Evolutionary conservation across 495 filamentous ascomycete species (phyloP), one percentile per base, ranked within the genome.

Genomic region (Tuber indicum): DNA sequence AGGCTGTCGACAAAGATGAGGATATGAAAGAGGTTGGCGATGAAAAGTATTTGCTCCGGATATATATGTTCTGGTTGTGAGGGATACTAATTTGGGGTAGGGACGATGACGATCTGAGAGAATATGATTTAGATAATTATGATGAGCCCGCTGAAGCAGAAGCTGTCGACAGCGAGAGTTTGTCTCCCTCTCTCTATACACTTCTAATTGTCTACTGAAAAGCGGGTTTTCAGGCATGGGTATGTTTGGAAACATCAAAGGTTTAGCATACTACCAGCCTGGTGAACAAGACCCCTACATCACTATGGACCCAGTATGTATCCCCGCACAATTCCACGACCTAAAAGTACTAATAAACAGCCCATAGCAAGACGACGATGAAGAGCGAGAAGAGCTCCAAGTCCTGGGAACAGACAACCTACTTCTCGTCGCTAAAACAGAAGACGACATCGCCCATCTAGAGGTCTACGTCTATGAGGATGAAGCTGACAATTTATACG

Each of bases 401-500:
- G 93, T 99, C 76, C 85, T 98, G 74, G 90, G 91, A 3, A 94
- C 92, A 39, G 96, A 99, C 84, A 99, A 98, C 83, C 86, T 99
- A 75, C 84, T 99, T 39, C 86, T 99, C 72, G 92, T 94, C 23
- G 94, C 93, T 78, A 95, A 96, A 87, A 89, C 97, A 32, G 96
- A 99, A 85, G 96, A 99, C 79, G 96, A 98, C 80, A 92, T 99
- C 42, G 94, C 96, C 42, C 94, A 98, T 85, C 88, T 99, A 32
- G 96, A 98, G 84, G 91, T 98, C 70, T 98, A 98, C 84, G 93
- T 99, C 44, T 99, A 99, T 84, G 96, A 99, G 85, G 96, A 98
- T 82, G 86, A 84, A 75, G 94, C 90, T 16, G 96, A 97, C 83
- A 98, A 99, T 85, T 90, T 99, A 52, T 99, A 98, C 84, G 94